Evolutionary conservation across 2,329 filamentous ascomycete genomes (phyloP), one percentile per base, ranked within the genome.

Genomic region (Madurella fahalii): DNA sequence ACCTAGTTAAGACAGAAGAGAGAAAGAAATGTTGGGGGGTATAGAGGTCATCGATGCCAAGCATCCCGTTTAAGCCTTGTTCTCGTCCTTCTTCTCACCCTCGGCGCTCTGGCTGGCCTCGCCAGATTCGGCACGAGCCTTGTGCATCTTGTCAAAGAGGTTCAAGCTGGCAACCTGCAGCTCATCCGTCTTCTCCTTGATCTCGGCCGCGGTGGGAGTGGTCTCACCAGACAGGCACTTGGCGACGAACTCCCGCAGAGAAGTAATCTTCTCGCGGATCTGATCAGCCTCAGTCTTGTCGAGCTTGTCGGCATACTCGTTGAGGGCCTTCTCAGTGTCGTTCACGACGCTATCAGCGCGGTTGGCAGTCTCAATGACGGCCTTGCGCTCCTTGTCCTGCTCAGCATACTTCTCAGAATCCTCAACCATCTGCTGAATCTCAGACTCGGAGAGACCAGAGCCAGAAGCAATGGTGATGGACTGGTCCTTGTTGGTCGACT

Each of bases 111-210:
- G 50, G 50, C 16, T 82, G 74, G 42, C 45, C 70, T 79, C 74
- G 68, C 78, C 73, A 65, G 79, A 79, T 78, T 92, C 88, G 65
- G 77, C 73, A 67, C 90, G 87, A 65, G 93, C 90, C 83, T 95
- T 95, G 89, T 99, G 93, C 90, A 99, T 96, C 88, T 97, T 96
- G 81, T 97, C 94, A 75, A 99, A 97, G 69, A 97, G 86, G 78
- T 89, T 95, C 77, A 99, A 81, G 76, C 88, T 93, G 65, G 93
- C 90, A 73, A 88, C 89, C 80, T 97, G 94, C 71, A 99, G 89
- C 77, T 96, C 93, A 64, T 97, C 94, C 68, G 90, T 95, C 90
- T 96, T 96, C 79, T 90, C 85, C 89, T 97, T 97, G 76, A 99
- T 87, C 77, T 97, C 89, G 63, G 89, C 89, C 49, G 92, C 89